Evolutionary conservation across 208 protist species (phyloP), one percentile per base, ranked within the genome.

Genomic region (Trypanosoma vivax): DNA sequence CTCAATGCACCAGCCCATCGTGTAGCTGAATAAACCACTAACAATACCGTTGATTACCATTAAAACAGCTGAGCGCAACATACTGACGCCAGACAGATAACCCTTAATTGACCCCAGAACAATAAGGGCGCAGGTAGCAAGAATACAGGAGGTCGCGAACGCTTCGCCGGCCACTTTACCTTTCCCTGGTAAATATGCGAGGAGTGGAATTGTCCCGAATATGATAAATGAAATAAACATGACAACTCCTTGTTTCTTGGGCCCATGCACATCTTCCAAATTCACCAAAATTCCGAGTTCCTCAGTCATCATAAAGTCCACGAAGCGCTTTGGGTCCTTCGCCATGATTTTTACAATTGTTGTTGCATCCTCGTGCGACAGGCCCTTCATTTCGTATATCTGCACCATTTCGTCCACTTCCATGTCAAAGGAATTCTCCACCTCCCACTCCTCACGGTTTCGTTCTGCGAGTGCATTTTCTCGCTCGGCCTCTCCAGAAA

Each of bases 231-330:
- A 97, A 10, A 73, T 0, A 56, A 97, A 96, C 79, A 95, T 97
- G 10, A 97, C 90, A 2, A 92, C 29, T n/a, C 88, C 90, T 47
- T 92, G 84, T 60, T 94, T 95, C 37, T 73, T 70, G 11, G 91
- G 85, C 2, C 76, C 75, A 59, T 81, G 42, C 7, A 50, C 43
- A 60, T 95, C 87, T n/a, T 85, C 79, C 19, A 86, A 45, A 47
- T 95, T 83, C 1, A 90, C 25, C 21, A 91, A 60, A 11, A 97
- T 60, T 7, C 93, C 92, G 11, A 97, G 73, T 61, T 98, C 91
- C 57, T 97, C 85, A 13, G 90, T 78, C 89, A 97, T 96, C 90
- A 97, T 96, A 24, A 96, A 90, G 51, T 96, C 93, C n/a, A 97
- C 90, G 57, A 97, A 97, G 34, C 88, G 69, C 41, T 96, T 90